phyloP scores from a whole-genome alignment of 2,329 filamentous ascomycete genomes.

The Penicillium frequentans region DNA sequence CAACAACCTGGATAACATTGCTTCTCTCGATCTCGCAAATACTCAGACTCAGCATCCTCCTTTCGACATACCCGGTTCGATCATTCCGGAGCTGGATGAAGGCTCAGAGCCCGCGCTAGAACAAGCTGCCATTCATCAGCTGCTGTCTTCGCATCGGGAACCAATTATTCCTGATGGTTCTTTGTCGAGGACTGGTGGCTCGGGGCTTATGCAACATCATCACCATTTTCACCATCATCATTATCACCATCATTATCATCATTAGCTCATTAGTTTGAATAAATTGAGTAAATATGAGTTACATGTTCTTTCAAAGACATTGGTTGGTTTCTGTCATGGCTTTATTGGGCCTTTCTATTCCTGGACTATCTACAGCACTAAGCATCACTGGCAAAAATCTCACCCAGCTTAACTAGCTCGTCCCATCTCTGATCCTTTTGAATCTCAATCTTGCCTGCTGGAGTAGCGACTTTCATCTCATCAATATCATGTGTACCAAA shows the following conservation, averaged over 20 bases:
- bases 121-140: not conserved
- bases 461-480: slow-evolving; percentile 39
- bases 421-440: slow-evolving; percentile 38
- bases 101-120: not conserved
- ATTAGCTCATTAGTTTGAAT: not conserved
- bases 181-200: not conserved
- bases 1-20: not conserved
- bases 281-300: not conserved
- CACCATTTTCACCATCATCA: slow-evolving; percentile 3
- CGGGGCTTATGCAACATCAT: not conserved
- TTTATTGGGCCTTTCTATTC: no score
- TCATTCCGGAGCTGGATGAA: not conserved
- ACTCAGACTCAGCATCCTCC: not conserved
- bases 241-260: slow-evolving; percentile 3
- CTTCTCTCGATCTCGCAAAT: slow-evolving; percentile 1
- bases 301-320: no score
- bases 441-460: slow-evolving; percentile 33
- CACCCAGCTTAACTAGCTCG: slow-evolving; percentile 15
- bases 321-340: no score
- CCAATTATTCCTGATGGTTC: not conserved
- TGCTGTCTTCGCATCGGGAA: not conserved
- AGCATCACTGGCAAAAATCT: slow-evolving; percentile 13
- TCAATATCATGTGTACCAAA: slow-evolving; percentile 38
- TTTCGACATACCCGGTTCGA: not conserved
- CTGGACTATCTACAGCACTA: not conserved